Percentiles rank a stretch among this genome's conserved stretches.
These are phyloP conservation scores for Arthrobotrys pseudoclavata DNA, from an alignment of 2,329 filamentous ascomycete genomes.

Conservation along the genomic window DNA sequence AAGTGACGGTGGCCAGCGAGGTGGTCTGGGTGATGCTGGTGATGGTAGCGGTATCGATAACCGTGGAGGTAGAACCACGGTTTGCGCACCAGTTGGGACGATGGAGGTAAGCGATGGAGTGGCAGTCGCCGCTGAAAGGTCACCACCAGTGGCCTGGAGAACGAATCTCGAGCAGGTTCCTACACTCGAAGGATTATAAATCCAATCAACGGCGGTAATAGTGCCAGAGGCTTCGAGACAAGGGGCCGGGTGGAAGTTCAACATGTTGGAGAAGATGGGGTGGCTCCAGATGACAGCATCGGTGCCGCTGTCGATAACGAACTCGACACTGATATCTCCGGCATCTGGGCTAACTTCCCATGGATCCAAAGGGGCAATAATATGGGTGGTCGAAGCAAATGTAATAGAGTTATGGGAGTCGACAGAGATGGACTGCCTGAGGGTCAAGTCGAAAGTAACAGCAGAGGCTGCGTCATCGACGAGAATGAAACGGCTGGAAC, in stretches of 20 bases:
- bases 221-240: slow-evolving; percentile 9
- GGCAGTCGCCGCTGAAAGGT: slow-evolving; percentile 20
- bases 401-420: slow-evolving; percentile 5
- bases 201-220: slow-evolving; percentile 28
- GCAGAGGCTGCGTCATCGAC: not conserved
- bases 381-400: slow-evolving; percentile 13
- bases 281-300: slow-evolving; percentile 37
- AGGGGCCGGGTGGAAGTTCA: slow-evolving; percentile 28
- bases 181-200: slow-evolving; percentile 13
- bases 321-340: slow-evolving; percentile 36
- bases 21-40: slow-evolving; percentile 38
- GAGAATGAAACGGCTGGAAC: slow-evolving; percentile 13
- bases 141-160: slow-evolving; percentile 42
- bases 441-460: slow-evolving; percentile 15
- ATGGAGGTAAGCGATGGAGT: slow-evolving; percentile 9
- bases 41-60: slow-evolving; percentile 49
- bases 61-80: slow-evolving; percentile 35
- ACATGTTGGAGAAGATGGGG: slow-evolving; percentile 31
- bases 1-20: slow-evolving; percentile 39
- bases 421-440: slow-evolving; percentile 11
- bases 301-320: slow-evolving; percentile 27
- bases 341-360: slow-evolving; percentile 29
- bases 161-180: slow-evolving; percentile 2
- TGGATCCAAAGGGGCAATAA: slow-evolving; percentile 10
- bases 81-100: slow-evolving; percentile 23